Conservation (phyloP, 495 filamentous ascomycete genomes). For the Talaromyces wortmannii region DNA sequence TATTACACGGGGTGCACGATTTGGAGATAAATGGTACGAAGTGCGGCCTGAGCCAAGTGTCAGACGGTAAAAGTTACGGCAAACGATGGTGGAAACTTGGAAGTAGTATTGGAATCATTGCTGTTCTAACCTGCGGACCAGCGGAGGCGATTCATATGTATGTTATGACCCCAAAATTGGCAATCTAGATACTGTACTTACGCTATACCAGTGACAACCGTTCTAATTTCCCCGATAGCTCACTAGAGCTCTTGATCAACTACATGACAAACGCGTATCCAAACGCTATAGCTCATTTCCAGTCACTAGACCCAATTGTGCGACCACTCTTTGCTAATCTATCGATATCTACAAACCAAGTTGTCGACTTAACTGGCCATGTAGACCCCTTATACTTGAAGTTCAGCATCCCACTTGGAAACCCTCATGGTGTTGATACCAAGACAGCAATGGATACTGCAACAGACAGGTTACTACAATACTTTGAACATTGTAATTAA, state of each 20-base stretch:
- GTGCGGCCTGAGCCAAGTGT: not conserved
- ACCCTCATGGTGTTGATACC: not conserved
- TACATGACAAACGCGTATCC: not conserved
- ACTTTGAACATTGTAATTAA: not conserved
- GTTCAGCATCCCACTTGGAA: not conserved
- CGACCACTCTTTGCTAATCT: not conserved
- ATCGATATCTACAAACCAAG: not conserved
- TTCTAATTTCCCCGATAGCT: not conserved
- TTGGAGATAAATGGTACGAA: not conserved
- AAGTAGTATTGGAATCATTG: slow-evolving; percentile 1
- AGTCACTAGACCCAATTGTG: not conserved
- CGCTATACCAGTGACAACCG: not conserved
- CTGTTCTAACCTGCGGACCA: not conserved
- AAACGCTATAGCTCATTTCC: not conserved
- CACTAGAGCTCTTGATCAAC: not conserved
- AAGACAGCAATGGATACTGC: not conserved
- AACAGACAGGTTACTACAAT: not conserved
- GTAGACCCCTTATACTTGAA: not conserved
- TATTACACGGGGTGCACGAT: not conserved
- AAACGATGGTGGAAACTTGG: not conserved
- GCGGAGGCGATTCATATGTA: not conserved
- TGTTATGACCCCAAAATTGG: not conserved
- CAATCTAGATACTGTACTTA: too few species aligned
- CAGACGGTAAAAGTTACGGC: not conserved
- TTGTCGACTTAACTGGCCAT: not conserved